Evolutionary conservation across 768 basidiomycete genomes (phyloP), one percentile per base, ranked within the genome.

Genomic region (Neoboletus magnificus): DNA sequence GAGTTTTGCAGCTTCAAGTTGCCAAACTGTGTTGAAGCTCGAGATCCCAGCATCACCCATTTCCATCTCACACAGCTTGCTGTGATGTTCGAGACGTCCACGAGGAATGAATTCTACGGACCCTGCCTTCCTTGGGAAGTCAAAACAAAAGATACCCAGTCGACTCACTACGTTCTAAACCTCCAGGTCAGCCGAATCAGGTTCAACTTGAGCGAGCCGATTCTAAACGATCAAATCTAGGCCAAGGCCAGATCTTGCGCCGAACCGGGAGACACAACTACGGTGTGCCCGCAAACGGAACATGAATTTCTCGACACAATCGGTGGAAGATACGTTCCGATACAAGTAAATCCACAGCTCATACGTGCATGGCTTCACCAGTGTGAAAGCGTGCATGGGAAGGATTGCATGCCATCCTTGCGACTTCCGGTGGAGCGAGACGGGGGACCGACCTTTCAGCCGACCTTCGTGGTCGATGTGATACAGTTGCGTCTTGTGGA

Each of bases 401-500:
- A 52, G 10, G 36, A 3, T n/a, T 65, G 60, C 39, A 22, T 35
- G 18, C 25, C 56, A 27, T 42, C 55, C 10, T 25, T 25, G 18
- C 51, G 18, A 32, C 16, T 57, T 9, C 41, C 20, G 1, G 45
- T 1, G 3, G 45, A 27, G 15, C 16, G 2, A 41, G 27, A 50
- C 16, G 47, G n/a, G 27, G 45, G 37, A 7, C 5, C 20, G 2
- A 22, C 1, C 11, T 32, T 32, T 10, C 45, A 47, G 15, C 61
- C 63, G 3, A 37, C 56, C 6, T 56, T 65, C n/a, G 52, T 65
- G 13, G 5, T 64, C 6, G 63, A 64, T 7, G 63, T 54, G 12
- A 35, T 35, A 15, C 37, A 55, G 18, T 65, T 45, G 2, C 63
- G 63, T 46, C 39, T 65, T 16, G 61, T 60, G 44, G 50, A 59